Evolutionary conservation across 2,329 filamentous ascomycete genomes (phyloP), one percentile per base, ranked within the genome.

Genomic region (Scopulariopsis brevicaulis): DNA sequence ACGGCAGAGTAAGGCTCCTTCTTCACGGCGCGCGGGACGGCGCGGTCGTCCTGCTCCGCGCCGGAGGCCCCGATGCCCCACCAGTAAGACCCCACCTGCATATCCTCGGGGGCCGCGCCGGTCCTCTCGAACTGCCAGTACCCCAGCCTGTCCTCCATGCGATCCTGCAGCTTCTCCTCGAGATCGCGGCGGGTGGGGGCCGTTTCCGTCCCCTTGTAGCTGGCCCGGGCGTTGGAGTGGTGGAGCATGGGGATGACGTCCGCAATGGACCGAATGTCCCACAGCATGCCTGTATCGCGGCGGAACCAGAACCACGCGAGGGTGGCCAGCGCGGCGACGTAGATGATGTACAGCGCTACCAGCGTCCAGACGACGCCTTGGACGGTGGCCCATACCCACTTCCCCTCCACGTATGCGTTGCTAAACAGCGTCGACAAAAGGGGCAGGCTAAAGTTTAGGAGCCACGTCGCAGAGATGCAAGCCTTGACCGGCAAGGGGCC

Each of bases 181-280:
- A 87, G 81, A 37, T 83, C 55, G 54, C 77, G 75, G 18, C 71
- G 73, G 8, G 72, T 70, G 51, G 83, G 77, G 0, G 83, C 63
- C n/a, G 65, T 81, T 64, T 92, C 87, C 0, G 85, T 84, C 3
- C 83, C 82, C 14, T 81, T 77, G 69, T 91, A 96, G 65, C 88
- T 86, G 24, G 77, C 75, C 54, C 91, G 78, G 20, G 86, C 83
- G 69, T 96, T 96, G 62, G 89, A 92, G 60, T 87, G 82, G 62
- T 90, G 86, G 28, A 96, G 78, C 12, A 96, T 77, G 1, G 86
- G 82, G 51, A 94, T 79, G 43, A 96, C 74, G 67, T 96, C 91
- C 3, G 89, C 92, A 8, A 96, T 74, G 25, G 86, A 93, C 53
- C 86, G 79, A 2, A 90, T 81, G 67, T 96, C 90, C 92, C 92